These are phyloP conservation scores for Isatis tinctoria DNA, from an alignment of 345 rosid species.

Conservation along the genomic window DNA sequence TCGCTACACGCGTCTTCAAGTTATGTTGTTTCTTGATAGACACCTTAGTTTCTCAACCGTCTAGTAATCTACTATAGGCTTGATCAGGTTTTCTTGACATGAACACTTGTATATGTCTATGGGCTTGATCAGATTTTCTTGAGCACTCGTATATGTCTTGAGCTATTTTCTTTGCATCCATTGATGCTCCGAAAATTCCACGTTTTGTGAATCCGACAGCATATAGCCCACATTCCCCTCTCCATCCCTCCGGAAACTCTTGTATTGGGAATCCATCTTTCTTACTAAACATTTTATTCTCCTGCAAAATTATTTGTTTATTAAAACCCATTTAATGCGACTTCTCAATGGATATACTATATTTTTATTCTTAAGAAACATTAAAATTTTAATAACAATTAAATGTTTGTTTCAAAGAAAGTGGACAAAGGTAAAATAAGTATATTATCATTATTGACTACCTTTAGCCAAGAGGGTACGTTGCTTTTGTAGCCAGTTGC, in stretches of 20 bases:
- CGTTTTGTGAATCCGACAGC: slow-evolving; percentile 94
- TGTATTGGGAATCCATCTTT: slow-evolving; percentile 69
- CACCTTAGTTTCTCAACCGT: not conserved
- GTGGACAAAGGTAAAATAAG: slow-evolving; percentile 8
- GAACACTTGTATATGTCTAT: slow-evolving; percentile 1
- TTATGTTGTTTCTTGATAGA: not conserved
- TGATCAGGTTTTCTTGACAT: slow-evolving; percentile 6
- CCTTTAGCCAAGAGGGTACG: slow-evolving; percentile 94
- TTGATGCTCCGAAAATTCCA: slow-evolving; percentile 72
- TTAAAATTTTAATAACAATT: not conserved
- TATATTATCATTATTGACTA: slow-evolving; percentile 22
- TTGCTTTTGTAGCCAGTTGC: slow-evolving; percentile 98
- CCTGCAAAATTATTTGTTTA: slow-evolving; percentile 36
- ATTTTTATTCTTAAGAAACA: not conserved
- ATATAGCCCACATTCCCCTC: slow-evolving; percentile 82
- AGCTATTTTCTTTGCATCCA: slow-evolving; percentile 80
- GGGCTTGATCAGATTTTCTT: slow-evolving; percentile 11
- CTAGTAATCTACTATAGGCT: not conserved
- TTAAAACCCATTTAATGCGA: not conserved
- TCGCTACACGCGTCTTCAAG: slow-evolving; percentile 14
- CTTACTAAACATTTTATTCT: slow-evolving; percentile 66
- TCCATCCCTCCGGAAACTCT: slow-evolving; percentile 91
- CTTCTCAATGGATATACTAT: not conserved
- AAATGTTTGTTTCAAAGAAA: not conserved
- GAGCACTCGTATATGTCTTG: slow-evolving; percentile 38